Conservation (phyloP, 495 filamentous ascomycete genomes). For the Penicillium coffeae region DNA sequence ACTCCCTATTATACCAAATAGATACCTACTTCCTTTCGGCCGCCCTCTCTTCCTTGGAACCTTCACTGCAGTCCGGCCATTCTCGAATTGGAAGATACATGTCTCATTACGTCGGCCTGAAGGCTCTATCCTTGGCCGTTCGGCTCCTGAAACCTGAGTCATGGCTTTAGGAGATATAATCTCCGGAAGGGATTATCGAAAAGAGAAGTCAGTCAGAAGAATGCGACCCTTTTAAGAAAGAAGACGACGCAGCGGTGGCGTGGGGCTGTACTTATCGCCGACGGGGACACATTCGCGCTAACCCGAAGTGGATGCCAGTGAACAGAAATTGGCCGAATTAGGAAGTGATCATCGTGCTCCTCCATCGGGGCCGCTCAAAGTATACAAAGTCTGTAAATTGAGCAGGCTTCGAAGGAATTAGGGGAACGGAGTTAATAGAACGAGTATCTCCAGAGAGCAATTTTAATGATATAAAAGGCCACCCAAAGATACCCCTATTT, state of each 20-base stretch:
- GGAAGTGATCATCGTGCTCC: slow-evolving; percentile 1
- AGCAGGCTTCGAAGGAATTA: not conserved
- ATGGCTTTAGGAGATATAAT: no score
- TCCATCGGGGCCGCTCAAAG: not conserved
- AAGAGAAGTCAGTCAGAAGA: not conserved
- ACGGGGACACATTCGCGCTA: not conserved
- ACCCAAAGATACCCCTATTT: no score
- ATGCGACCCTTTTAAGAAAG: not conserved
- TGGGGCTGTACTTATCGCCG: not conserved
- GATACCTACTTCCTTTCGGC: slow-evolving; percentile 2
- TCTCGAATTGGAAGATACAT: slow-evolving; percentile 1
- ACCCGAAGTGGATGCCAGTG: not conserved
- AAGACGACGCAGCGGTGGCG: not conserved
- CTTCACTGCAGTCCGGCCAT: not conserved
- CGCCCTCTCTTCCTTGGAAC: slow-evolving; percentile 1
- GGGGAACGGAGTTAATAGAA: not conserved
- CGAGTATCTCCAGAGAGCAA: no score
- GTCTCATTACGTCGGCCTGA: not conserved
- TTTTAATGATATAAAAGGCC: no score
- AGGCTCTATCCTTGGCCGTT: not conserved
- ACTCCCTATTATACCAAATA: not conserved
- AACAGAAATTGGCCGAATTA: slow-evolving; percentile 1
- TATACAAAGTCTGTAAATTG: not conserved
- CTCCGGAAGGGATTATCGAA: not conserved
- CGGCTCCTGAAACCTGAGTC: no score